These are phyloP conservation scores for Eucalyptus leucophloia DNA, from an alignment of 345 rosid species.

Conservation along the genomic window DNA sequence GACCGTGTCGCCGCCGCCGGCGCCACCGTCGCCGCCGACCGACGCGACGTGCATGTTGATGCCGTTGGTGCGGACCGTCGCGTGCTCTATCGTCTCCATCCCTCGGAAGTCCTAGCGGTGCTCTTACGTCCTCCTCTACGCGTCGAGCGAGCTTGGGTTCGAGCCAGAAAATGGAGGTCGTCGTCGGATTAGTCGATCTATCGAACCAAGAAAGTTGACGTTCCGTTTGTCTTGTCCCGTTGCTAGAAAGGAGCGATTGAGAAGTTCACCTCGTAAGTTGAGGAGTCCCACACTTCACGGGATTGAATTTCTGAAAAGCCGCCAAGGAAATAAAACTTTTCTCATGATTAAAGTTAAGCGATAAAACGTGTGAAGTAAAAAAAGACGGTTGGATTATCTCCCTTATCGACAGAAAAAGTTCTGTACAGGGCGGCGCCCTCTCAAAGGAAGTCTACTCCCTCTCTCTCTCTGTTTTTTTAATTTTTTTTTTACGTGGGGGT, in stretches of 20 bases:
- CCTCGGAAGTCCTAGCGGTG: background rate
- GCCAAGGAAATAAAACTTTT: background rate
- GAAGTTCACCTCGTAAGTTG: no score
- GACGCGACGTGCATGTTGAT: constrained; percentile 59
- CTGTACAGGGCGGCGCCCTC: background rate
- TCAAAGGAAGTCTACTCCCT: background rate
- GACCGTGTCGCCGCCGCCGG: constrained; percentile 16
- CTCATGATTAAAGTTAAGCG: background rate
- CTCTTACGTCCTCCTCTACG: background rate
- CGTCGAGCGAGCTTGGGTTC: background rate
- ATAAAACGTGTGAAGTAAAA: background rate
- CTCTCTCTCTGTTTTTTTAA: no score
- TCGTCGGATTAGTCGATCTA: background rate
- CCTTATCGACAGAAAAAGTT: background rate
- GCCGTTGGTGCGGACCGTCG: constrained; percentile 41
- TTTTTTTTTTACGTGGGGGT: background rate
- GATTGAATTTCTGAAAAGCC: background rate
- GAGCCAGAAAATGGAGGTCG: background rate
- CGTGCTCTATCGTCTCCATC: constrained; percentile 65
- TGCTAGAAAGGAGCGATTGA: background rate
- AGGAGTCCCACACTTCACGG: background rate
- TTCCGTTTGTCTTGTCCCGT: background rate
- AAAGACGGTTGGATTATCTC: background rate
- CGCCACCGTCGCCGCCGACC: constrained; percentile 19
- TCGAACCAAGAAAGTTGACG: background rate